Evolutionary conservation across 2,329 filamentous ascomycete genomes (phyloP).

Genomic region (Curvularia hawaiiensis): DNA sequence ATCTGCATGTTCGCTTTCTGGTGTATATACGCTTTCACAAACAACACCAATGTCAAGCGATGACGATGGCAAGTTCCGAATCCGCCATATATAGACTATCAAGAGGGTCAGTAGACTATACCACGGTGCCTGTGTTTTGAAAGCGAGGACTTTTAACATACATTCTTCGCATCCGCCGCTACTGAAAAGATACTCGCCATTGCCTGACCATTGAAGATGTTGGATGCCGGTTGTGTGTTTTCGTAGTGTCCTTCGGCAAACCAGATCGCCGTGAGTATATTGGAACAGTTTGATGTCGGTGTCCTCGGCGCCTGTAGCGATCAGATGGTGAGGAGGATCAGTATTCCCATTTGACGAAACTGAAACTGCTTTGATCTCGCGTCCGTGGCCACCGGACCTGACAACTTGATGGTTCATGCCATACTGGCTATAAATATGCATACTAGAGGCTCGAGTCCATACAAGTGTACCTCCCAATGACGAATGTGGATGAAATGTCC

Average conservation of each 20-base stretch:
- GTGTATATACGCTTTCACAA: constrained; percentile 57
- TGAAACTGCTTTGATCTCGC: constrained; percentile 76
- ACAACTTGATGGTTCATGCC: constrained; percentile 56
- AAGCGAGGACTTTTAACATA: not conserved
- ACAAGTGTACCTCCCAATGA: constrained; percentile 61
- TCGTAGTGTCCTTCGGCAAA: constrained; percentile 69
- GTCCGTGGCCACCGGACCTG: constrained; percentile 76
- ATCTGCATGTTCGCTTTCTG: constrained; percentile 63
- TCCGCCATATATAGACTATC: constrained; percentile 77
- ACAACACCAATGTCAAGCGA: constrained; percentile 59
- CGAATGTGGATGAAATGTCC: constrained; percentile 58
- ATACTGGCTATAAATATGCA: constrained; percentile 52
- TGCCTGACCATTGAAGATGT: constrained; percentile 72
- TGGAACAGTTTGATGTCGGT: constrained; percentile 77
- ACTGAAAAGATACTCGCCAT: constrained; percentile 76
- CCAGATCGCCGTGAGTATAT: constrained; percentile 42
- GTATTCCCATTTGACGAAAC: constrained; percentile 40
- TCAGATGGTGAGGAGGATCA: constrained; percentile 43
- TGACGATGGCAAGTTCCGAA: constrained; percentile 57
- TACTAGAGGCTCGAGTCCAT: constrained; percentile 72
- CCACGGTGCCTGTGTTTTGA: not conserved
- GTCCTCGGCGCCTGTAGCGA: constrained; percentile 74
- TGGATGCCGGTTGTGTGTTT: constrained; percentile 86
- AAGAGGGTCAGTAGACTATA: not conserved
- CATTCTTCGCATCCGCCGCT: constrained; percentile 83